A percentile compares a stretch with the other conserved stretches of the same genome.
These are phyloP conservation scores for Phallus indusiatus DNA, from an alignment of 768 basidiomycete genomes.

Conservation along the genomic window DNA sequence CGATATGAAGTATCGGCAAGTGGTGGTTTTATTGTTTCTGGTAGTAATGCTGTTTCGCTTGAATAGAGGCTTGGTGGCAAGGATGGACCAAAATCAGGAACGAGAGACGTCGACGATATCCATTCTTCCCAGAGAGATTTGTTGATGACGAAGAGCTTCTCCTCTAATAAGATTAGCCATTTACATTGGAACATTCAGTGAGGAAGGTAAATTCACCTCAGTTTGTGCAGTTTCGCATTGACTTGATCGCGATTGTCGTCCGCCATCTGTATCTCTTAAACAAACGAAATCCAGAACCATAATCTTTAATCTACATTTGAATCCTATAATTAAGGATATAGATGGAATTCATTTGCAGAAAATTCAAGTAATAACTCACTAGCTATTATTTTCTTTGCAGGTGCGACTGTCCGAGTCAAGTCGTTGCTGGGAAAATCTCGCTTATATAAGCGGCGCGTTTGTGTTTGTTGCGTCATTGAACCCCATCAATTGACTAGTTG, in stretches of 20 bases:
- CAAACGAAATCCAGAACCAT: no score
- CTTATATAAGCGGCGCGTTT: no score
- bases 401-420: no score
- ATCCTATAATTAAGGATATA: no score
- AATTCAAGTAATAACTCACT: no score
- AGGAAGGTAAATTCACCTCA: constrained; percentile 31
- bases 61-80: constrained; percentile 23
- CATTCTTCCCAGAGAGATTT: constrained; percentile 33
- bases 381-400: no score
- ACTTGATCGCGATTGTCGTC: constrained; percentile 20
- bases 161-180: constrained; percentile 33
- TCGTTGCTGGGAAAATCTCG: no score
- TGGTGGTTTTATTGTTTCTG: not conserved
- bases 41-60: not conserved
- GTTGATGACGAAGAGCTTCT: constrained; percentile 59
- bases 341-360: no score
- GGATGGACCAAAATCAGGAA: constrained; percentile 31
- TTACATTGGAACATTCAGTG: not conserved
- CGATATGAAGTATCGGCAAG: not conserved
- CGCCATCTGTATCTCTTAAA: no score
- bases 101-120: constrained; percentile 14
- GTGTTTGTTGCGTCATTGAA: no score
- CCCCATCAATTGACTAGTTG: no score
- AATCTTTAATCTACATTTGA: no score
- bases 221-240: constrained; percentile 39